These are phyloP conservation scores for Wickerhamomyces queroliae DNA, from an alignment of 805 yeast species.

Conservation along the genomic window DNA sequence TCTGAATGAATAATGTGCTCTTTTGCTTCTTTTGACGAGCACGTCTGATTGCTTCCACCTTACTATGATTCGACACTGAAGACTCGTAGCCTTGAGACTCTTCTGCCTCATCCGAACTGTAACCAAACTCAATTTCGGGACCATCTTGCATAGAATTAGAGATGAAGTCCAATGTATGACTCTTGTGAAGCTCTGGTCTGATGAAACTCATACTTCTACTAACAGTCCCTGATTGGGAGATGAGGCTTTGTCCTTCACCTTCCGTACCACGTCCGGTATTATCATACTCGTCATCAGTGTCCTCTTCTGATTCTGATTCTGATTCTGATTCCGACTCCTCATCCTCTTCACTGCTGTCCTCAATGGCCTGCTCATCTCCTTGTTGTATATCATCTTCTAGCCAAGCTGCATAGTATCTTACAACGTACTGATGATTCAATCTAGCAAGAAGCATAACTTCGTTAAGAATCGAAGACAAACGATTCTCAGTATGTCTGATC, in stretches of 20 bases:
- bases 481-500: conserved; percentile 75
- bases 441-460: conserved; percentile 92
- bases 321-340: conserved; percentile 12
- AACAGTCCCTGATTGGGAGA: conserved; percentile 8
- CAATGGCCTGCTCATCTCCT: conserved; percentile 27
- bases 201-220: conserved; percentile 8
- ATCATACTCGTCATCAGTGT: conserved; percentile 9
- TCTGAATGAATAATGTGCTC: conserved; percentile 87
- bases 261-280: conserved; percentile 8
- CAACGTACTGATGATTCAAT: conserved; percentile 92
- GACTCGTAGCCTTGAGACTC: conserved; percentile 18
- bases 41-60: conserved; percentile 15
- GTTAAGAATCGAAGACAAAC: conserved; percentile 72
- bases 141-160: conserved; percentile 50
- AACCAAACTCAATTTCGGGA: conserved; percentile 52
- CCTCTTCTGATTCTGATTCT: conserved; percentile 14
- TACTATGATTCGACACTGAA: conserved; percentile 19
- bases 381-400: conserved; percentile 86
- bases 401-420: conserved; percentile 97
- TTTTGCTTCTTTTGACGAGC: conserved; percentile 26
- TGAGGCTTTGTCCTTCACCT: conserved; percentile 5
- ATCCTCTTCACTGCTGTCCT: conserved; percentile 26
- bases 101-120: conserved; percentile 20
- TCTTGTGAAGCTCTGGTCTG: conserved; percentile 24
- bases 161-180: conserved; percentile 55